A percentile compares a stretch with the other conserved stretches of the same genome.
Conservation (phyloP, 768 basidiomycete genomes). For the Lyophyllum shimeji region DNA sequence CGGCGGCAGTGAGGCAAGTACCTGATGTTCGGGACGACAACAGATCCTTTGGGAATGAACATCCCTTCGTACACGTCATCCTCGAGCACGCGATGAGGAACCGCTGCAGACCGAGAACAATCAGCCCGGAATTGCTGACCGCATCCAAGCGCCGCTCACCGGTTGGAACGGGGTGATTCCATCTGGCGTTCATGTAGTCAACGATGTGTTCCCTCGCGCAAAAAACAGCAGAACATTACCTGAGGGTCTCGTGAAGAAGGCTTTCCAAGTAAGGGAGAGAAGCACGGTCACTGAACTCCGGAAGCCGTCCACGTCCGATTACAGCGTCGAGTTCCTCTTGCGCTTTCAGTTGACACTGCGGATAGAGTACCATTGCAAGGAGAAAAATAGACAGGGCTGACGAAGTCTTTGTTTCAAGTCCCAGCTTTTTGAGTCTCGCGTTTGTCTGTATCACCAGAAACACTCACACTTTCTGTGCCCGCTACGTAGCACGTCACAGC, state of each 20-base stretch:
- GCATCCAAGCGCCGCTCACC: not conserved
- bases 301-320: conserved; percentile 27
- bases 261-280: conserved; percentile 44
- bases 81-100: conserved; percentile 8
- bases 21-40: conserved; percentile 14
- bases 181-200: too few species aligned
- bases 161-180: conserved; percentile 9
- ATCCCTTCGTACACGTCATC: conserved; percentile 17
- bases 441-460: too few species aligned
- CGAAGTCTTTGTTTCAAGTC: conserved; percentile 24
- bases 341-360: conserved; percentile 30
- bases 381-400: conserved; percentile 34
- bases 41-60: conserved; percentile 15
- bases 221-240: too few species aligned
- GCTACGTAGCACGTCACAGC: conserved; percentile 24
- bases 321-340: conserved; percentile 31
- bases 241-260: conserved; percentile 28
- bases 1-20: too few species aligned
- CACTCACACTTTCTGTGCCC: conserved; percentile 39
- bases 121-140: too few species aligned
- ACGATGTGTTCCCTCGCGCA: too few species aligned
- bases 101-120: not conserved
- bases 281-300: conserved; percentile 27
- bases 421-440: not conserved
- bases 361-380: conserved; percentile 34